phyloP scores from a whole-genome alignment of 192 early-diverging fungal species.

The Podila horticola region DNA sequence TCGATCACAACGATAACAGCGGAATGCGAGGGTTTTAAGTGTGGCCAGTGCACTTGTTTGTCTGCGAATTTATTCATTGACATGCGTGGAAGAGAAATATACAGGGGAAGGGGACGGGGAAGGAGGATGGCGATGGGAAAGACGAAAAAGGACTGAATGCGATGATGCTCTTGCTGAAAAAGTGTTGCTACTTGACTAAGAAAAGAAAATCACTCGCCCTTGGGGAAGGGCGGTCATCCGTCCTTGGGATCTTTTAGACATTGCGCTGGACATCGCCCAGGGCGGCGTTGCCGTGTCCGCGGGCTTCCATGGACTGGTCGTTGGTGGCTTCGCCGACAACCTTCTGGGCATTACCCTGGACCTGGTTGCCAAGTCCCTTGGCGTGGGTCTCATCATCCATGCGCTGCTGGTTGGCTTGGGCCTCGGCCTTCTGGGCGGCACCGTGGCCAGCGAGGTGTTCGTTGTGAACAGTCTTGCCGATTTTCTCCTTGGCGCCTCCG shows the following conservation, averaged over 20 bases:
- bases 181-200: too few species aligned
- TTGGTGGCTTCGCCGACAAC: constrained; percentile 11
- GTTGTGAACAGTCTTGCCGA: constrained; percentile 27
- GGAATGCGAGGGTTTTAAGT: too few species aligned
- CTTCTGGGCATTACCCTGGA: constrained; percentile 23
- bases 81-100: neutral
- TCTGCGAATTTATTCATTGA: neutral
- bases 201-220: too few species aligned
- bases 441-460: constrained; percentile 15
- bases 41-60: neutral
- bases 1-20: too few species aligned
- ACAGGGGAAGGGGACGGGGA: neutral
- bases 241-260: neutral
- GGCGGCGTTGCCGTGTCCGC: constrained; percentile 22
- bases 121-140: too few species aligned
- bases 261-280: constrained; percentile 31
- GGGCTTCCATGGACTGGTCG: constrained; percentile 9
- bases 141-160: too few species aligned
- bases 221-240: too few species aligned
- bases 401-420: constrained; percentile 8
- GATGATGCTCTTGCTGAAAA: too few species aligned
- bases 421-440: constrained; percentile 31
- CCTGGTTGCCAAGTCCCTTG: constrained; percentile 21
- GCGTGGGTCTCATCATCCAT: constrained; percentile 5
- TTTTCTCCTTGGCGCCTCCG: constrained; percentile 37